Conservation (phyloP, 2,329 filamentous ascomycete genomes). For the Tolypocladium ophioglossoides region DNA sequence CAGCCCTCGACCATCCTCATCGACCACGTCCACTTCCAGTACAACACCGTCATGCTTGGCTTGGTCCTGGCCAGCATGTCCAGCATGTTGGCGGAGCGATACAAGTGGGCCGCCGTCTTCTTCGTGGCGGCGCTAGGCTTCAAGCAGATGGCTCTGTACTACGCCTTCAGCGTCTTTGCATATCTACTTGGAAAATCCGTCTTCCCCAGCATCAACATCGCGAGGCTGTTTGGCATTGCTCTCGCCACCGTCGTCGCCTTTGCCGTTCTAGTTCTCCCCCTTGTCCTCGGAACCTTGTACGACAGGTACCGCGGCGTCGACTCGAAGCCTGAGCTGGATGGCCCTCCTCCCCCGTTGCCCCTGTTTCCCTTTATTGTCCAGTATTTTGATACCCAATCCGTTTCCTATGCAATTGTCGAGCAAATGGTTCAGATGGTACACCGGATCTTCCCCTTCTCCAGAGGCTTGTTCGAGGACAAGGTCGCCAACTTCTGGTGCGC, state of each 20-base stretch:
- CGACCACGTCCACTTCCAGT: conserved; percentile 94
- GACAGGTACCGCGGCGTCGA: conserved; percentile 56
- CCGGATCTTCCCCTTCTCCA: conserved; percentile 89
- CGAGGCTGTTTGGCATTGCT: conserved; percentile 65
- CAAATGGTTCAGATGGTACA: conserved; percentile 78
- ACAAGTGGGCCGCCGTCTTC: conserved; percentile 83
- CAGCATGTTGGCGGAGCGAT: conserved; percentile 74
- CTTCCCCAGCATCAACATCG: conserved; percentile 56
- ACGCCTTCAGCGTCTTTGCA: conserved; percentile 84
- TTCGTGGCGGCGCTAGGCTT: conserved; percentile 92
- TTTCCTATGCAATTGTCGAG: conserved; percentile 65
- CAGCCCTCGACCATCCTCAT: conserved; percentile 85
- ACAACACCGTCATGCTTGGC: conserved; percentile 97
- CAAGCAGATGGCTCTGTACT: conserved; percentile 99
- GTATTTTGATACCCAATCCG: conserved; percentile 51
- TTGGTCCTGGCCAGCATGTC: conserved; percentile 80
- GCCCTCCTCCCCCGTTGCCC: conserved; percentile 51
- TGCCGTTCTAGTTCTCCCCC: conserved; percentile 61
- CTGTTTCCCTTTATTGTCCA: conserved; percentile 47
- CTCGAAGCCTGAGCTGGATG: conserved; percentile 43
- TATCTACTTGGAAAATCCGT: conserved; percentile 82
- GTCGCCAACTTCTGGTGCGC: conserved; percentile 98
- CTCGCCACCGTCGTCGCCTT: conserved; percentile 65
- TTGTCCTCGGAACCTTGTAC: conserved; percentile 62
- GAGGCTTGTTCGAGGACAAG: conserved; percentile 97